Conservation (phyloP, 1,284 basidiomycete genomes). For the Amylostereum areolatum region DNA sequence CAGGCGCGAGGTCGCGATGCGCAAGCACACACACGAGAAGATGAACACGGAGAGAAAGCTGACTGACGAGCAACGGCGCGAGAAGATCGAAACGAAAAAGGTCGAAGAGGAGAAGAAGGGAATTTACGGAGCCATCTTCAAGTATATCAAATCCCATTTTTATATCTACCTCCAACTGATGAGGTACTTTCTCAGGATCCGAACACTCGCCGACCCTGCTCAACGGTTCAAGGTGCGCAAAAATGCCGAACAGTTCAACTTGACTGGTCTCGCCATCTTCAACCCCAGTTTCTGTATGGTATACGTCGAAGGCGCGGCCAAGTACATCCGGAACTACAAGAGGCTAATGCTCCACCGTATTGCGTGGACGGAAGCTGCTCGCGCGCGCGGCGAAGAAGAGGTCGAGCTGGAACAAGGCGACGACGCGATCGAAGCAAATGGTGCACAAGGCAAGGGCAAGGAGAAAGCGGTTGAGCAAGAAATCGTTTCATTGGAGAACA, state of each 20-base stretch:
- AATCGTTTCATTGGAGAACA: constrained; percentile 66
- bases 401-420: constrained; percentile 57
- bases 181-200: constrained; percentile 50
- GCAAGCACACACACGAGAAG: constrained; percentile 87
- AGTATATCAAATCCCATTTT: constrained; percentile 44
- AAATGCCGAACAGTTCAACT: constrained; percentile 88
- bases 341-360: constrained; percentile 86
- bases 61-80: constrained; percentile 82
- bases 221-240: constrained; percentile 96
- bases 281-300: constrained; percentile 86
- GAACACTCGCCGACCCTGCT: constrained; percentile 84
- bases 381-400: constrained; percentile 67
- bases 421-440: too few species aligned
- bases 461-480: constrained; percentile 18
- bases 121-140: constrained; percentile 83
- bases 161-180: constrained; percentile 1
- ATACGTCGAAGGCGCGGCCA: constrained; percentile 88
- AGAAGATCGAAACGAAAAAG: constrained; percentile 84
- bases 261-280: constrained; percentile 89
- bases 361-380: constrained; percentile 90
- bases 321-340: constrained; percentile 86
- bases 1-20: constrained; percentile 85
- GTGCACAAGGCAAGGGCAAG: too few species aligned
- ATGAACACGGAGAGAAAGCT: constrained; percentile 90
- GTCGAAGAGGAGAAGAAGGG: constrained; percentile 85